Evolutionary conservation across 2,329 filamentous ascomycete genomes (phyloP).

Genomic region (Ceratocystiopsis brevicomis): DNA sequence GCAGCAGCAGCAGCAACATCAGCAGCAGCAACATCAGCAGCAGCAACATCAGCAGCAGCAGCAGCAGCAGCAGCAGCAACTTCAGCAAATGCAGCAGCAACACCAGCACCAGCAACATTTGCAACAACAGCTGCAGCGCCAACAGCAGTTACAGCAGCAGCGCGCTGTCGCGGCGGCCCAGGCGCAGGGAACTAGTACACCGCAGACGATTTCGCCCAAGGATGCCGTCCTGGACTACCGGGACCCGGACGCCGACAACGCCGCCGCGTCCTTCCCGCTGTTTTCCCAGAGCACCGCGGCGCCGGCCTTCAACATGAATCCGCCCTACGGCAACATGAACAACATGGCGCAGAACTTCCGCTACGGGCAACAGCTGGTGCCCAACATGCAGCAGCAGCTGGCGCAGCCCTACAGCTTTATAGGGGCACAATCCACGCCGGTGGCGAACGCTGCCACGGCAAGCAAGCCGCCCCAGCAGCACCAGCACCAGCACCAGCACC

Average conservation of each 20-base stretch:
- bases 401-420: background rate
- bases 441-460: background rate
- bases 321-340: background rate
- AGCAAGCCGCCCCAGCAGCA: background rate
- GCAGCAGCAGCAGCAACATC: slow-evolving; percentile 19
- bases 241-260: slow-evolving; percentile 42
- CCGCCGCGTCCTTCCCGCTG: slow-evolving; percentile 41
- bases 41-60: slow-evolving; percentile 29
- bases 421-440: background rate
- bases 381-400: slow-evolving; percentile 18
- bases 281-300: slow-evolving; percentile 28
- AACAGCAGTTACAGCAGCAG: slow-evolving; percentile 43
- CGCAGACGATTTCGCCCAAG: slow-evolving; percentile 89
- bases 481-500: no score
- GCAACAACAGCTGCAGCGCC: slow-evolving; percentile 25
- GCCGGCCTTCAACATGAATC: background rate
- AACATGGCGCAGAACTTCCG: background rate
- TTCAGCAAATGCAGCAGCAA: no score
- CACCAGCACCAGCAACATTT: no score
- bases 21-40: slow-evolving; percentile 21
- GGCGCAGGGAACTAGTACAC: slow-evolving; percentile 27
- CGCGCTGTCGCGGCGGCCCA: slow-evolving; percentile 15
- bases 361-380: slow-evolving; percentile 28
- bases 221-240: slow-evolving; percentile 76
- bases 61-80: background rate